These are phyloP conservation scores for Leccinum angustisporum DNA, from an alignment of 1,284 basidiomycete genomes.

Conservation along the genomic window DNA sequence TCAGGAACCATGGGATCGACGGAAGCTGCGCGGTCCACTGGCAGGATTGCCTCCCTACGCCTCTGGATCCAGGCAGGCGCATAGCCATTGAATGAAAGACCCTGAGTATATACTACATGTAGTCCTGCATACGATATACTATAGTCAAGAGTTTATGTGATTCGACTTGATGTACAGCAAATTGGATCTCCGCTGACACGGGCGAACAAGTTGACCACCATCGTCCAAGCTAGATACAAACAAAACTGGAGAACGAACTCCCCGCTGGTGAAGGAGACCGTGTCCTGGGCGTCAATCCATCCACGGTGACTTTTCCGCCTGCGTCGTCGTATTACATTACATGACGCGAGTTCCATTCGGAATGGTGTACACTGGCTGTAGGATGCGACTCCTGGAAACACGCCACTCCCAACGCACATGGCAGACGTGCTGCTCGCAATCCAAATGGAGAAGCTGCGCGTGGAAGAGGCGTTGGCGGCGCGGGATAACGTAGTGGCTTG, in stretches of 20 bases:
- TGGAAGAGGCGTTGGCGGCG: constrained; percentile 58
- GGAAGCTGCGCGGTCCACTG: constrained; percentile 15
- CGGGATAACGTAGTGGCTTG: constrained; percentile 63
- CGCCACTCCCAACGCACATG: constrained; percentile 13
- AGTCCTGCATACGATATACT: not conserved
- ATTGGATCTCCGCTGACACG: not conserved
- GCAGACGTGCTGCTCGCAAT: constrained; percentile 55
- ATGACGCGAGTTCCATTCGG: constrained; percentile 1
- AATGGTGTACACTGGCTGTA: not conserved
- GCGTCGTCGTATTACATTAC: not conserved
- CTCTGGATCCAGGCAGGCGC: constrained; percentile 16
- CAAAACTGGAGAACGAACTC: constrained; percentile 11
- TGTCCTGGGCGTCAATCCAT: not conserved
- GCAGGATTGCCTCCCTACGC: not conserved
- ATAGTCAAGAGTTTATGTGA: not conserved
- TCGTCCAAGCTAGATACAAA: not conserved
- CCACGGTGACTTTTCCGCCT: constrained; percentile 19
- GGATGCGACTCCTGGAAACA: not conserved
- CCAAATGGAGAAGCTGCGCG: constrained; percentile 54
- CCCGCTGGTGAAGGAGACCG: constrained; percentile 1
- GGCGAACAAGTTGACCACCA: not conserved
- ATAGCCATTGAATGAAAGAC: constrained; percentile 8
- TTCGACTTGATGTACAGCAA: not conserved
- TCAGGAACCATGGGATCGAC: constrained; percentile 21
- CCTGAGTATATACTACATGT: not conserved